Evolutionary conservation across 257 asterid genomes (phyloP).

Genomic region (Lycium barbarum): DNA sequence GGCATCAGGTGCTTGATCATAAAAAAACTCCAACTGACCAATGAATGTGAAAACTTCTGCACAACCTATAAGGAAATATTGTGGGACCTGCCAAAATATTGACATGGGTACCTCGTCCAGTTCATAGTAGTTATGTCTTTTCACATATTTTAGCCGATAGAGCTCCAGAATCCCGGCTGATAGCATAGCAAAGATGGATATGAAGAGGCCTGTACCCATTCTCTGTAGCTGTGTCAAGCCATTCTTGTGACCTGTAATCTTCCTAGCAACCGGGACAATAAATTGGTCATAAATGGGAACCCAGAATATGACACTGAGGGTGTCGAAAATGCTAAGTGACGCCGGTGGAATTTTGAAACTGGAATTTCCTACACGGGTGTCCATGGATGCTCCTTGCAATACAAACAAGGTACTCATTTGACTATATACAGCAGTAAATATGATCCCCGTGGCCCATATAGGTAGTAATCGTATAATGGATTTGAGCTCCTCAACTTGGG

Average conservation of each 20-base stretch:
- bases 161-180: slow-evolving; percentile 67
- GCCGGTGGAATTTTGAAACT: slow-evolving; percentile 65
- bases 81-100: slow-evolving; percentile 78
- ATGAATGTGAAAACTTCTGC: slow-evolving; percentile 78
- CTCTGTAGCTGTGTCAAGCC: slow-evolving; percentile 72
- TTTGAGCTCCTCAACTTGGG: slow-evolving; percentile 75
- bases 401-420: slow-evolving; percentile 69
- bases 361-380: slow-evolving; percentile 53
- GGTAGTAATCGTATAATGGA: slow-evolving; percentile 63
- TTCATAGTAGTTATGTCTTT: slow-evolving; percentile 50
- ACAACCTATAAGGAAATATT: slow-evolving; percentile 71
- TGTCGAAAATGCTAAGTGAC: slow-evolving; percentile 66
- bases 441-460: slow-evolving; percentile 72
- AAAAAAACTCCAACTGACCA: slow-evolving; percentile 79
- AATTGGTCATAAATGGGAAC: slow-evolving; percentile 65
- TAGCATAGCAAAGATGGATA: slow-evolving; percentile 69
- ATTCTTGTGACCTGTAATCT: slow-evolving; percentile 65
- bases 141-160: slow-evolving; percentile 53
- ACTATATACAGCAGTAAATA: slow-evolving; percentile 58
- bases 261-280: slow-evolving; percentile 63
- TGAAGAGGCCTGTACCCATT: slow-evolving; percentile 70
- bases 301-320: slow-evolving; percentile 68
- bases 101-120: slow-evolving; percentile 51
- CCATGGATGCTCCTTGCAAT: slow-evolving; percentile 65
- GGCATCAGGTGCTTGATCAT: slow-evolving; percentile 81